Conservation (phyloP, 805 yeast species). For the Vanderwaltozyma tropicalis region DNA sequence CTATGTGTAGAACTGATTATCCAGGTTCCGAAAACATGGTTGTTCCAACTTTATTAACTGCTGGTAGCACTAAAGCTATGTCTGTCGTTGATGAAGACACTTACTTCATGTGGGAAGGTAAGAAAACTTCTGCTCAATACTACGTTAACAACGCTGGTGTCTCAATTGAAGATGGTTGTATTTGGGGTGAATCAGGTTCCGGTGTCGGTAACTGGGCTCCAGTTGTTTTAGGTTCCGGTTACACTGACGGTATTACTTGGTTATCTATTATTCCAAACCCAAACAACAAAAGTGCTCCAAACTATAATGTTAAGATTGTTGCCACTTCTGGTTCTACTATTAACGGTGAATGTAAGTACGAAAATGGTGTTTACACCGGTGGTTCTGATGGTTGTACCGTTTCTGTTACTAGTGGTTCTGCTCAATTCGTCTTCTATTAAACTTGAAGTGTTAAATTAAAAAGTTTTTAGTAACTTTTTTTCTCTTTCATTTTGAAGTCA, state of each 20-base stretch:
- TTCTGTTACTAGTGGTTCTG: conserved; percentile 48
- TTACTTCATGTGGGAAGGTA: conserved; percentile 78
- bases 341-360: conserved; percentile 71
- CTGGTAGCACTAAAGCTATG: conserved; percentile 55
- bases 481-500: conserved; percentile 1
- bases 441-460: too few relatives aligned
- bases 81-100: conserved; percentile 69
- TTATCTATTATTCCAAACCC: conserved; percentile 92
- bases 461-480: too few relatives aligned
- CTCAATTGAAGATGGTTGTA: conserved; percentile 78
- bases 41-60: conserved; percentile 73
- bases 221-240: conserved; percentile 87
- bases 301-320: conserved; percentile 69
- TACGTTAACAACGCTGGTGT: conserved; percentile 97
- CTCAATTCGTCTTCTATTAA: conserved; percentile 49
- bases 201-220: conserved; percentile 98
- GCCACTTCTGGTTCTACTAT: conserved; percentile 56
- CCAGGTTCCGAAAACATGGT: conserved; percentile 99
- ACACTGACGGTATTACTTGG: conserved; percentile 60
- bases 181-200: conserved; percentile 78
- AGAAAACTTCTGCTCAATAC: conserved; percentile 85
- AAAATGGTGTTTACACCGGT: conserved; percentile 63
- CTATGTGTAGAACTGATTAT: conserved; percentile 96
- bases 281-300: conserved; percentile 60
- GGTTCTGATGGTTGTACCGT: conserved; percentile 75